Conservation (phyloP, 352 stramenopile genomes). For the Globisporangium barbulae region DNA sequence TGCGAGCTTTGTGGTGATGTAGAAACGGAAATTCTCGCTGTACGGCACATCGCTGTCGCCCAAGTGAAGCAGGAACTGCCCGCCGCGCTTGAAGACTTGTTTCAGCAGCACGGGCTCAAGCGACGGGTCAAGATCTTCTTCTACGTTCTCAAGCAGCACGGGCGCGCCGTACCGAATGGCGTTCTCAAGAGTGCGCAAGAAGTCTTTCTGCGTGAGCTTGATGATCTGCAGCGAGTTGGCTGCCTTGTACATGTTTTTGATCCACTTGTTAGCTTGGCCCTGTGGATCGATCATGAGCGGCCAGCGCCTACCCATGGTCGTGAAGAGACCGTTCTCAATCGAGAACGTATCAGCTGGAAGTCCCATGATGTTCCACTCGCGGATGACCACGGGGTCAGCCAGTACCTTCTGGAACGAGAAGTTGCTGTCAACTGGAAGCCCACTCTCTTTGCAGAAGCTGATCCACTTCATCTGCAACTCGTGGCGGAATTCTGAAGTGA, state of each 20-base stretch:
- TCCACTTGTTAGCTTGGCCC: slow-evolving; percentile 93
- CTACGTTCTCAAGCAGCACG: slow-evolving; percentile 93
- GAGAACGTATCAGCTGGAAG: slow-evolving; percentile 91
- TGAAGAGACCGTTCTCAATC: slow-evolving; percentile 93
- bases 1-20: slow-evolving; percentile 93
- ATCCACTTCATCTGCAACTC: slow-evolving; percentile 87
- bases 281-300: slow-evolving; percentile 95
- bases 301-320: slow-evolving; percentile 88
- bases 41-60: slow-evolving; percentile 92
- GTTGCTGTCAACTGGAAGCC: slow-evolving; percentile 79
- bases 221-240: slow-evolving; percentile 85
- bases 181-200: slow-evolving; percentile 90
- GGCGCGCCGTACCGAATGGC: slow-evolving; percentile 89
- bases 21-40: slow-evolving; percentile 91
- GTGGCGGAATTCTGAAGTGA: slow-evolving; percentile 84
- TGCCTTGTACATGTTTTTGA: slow-evolving; percentile 91
- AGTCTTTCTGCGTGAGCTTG: slow-evolving; percentile 92
- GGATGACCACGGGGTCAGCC: slow-evolving; percentile 82
- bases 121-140: slow-evolving; percentile 90
- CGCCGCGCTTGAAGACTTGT: slow-evolving; percentile 92
- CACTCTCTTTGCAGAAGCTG: slow-evolving; percentile 64
- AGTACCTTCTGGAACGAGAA: slow-evolving; percentile 87
- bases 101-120: slow-evolving; percentile 92
- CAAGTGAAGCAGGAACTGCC: slow-evolving; percentile 86
- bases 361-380: slow-evolving; percentile 92